Percentiles rank a stretch among this genome's conserved stretches.
phyloP scores from a whole-genome alignment of 1,139 yeast genomes.

The Pneumocystis sp. region DNA sequence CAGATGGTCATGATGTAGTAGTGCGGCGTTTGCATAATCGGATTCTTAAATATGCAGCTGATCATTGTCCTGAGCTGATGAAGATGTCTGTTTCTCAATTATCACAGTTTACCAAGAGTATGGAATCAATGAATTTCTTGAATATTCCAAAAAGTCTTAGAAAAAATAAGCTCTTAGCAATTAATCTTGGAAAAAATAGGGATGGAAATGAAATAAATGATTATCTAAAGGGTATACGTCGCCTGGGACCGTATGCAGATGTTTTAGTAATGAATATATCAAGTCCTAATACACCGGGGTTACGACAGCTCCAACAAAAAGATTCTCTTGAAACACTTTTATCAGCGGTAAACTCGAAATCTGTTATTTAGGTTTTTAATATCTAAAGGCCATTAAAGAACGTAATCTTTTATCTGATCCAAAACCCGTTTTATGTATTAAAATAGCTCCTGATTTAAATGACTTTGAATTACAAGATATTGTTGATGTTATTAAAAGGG shows the following conservation, averaged over 20 bases:
- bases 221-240: slow-evolving; percentile 67
- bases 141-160: slow-evolving; percentile 39
- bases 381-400: slow-evolving; percentile 22
- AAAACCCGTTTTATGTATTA: slow-evolving; percentile 55
- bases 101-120: background rate
- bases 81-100: background rate
- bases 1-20: slow-evolving; percentile 71
- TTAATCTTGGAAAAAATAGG: slow-evolving; percentile 85
- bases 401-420: slow-evolving; percentile 22
- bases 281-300: slow-evolving; percentile 91
- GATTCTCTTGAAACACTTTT: slow-evolving; percentile 53
- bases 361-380: background rate
- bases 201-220: slow-evolving; percentile 79
- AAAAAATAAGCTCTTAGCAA: slow-evolving; percentile 53
- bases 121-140: slow-evolving; percentile 8
- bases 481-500: slow-evolving; percentile 61
- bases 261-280: slow-evolving; percentile 84
- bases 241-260: slow-evolving; percentile 75
- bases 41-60: slow-evolving; percentile 30
- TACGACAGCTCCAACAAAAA: slow-evolving; percentile 72
- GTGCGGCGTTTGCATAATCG: slow-evolving; percentile 50
- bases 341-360: slow-evolving; percentile 23
- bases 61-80: background rate
- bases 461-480: slow-evolving; percentile 71
- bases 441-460: slow-evolving; percentile 83